Evolutionary conservation across 495 filamentous ascomycete species (phyloP), one percentile per base, ranked within the genome.

Genomic region (Podospora pseudocomata): DNA sequence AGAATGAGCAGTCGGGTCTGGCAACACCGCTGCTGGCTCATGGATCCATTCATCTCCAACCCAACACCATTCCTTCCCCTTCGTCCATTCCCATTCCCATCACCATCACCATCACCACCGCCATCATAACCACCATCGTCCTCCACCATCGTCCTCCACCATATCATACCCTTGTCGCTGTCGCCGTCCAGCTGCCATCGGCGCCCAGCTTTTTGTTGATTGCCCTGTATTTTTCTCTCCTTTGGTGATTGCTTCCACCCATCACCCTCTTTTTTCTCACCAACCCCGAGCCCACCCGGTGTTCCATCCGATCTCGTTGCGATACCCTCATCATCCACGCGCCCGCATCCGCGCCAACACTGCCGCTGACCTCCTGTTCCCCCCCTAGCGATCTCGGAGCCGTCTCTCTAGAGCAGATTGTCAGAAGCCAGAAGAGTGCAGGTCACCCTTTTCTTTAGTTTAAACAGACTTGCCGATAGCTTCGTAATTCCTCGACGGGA

Each of bases 101-200:
- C 61, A 62, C 23, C 69, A 27, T 58, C 61, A 62, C 23, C 69
- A 71, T 71, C 74, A 65, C 32, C 69, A 66, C 61, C 66, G 62
- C 23, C 67, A 65, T 34, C 68, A 75, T 74, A 75, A n/a, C 70
- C 59, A 68, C 66, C 66, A 57, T 67, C 34, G 69, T 19, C 23
- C 55, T 69, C 9, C 20, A 23, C 20, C 20, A 23, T 23, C 20
- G 20, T 23, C 23, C 23, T 23, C 19, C 66, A 9, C 70, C 58
- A 54, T 54, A 71, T 53, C 71, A 68, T 60, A 72, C 79, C 67
- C 68, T 75, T 65, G 75, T 66, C 28, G 73, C 73, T 34, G 76
- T 76, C 60, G 70, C 70, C 23, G 71, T 63, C 66, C 65, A 64
- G 26, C 3, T 55, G 19, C 56, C 34, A 49, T 27, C 55, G 18